Evolutionary conservation across 345 rosid genomes (phyloP), one percentile per base, ranked within the genome.

Genomic region (Aegle marmelos): DNA sequence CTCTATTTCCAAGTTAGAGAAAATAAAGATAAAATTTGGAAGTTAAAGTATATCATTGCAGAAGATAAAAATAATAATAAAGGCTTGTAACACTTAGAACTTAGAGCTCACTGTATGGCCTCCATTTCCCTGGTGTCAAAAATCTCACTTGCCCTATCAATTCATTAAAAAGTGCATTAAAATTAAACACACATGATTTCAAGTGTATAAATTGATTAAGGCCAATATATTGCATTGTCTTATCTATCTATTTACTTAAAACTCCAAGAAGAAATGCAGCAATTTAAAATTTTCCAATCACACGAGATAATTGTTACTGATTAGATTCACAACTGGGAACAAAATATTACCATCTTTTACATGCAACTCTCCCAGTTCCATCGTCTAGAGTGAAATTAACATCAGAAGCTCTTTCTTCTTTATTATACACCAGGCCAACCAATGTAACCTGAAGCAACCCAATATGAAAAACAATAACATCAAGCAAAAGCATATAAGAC

Each of bases 291-390:
- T 11, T 27, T 25, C 16, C 66, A 34, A 25, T 31, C 1, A 56
- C 11, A 33, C 19, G 24, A 31, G 3, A 78, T 13, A 53, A 45
- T 4, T 67, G 14, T 50, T 58, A 54, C 65, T 59, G n/a, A 73
- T 16, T 69, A 45, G 33, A 65, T 80, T 16, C 11, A 77, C 48
- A 59, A 16, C 24, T 4, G 22, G 36, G 21, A 45, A 2, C 24
- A 58, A 4, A 56, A 67, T 71, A 60, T 61, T 88, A 94, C 97
- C 97, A 93, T 95, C 98, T 91, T 82, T 82, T 85, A 84, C 96
- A 91, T 39, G 83, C 86, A 54, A 95, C 81, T 21, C 89, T 86
- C 19, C 99, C 99, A 0, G 99, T 95, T 79, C 99, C 99, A 79
- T 95, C 99, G 61, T 95, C 97, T 50, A 95, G 78, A 37, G 74